Evolutionary conservation across 148 eudicot species (phyloP), one percentile per base, ranked within the genome.

Genomic region (Limonium bicolor): DNA sequence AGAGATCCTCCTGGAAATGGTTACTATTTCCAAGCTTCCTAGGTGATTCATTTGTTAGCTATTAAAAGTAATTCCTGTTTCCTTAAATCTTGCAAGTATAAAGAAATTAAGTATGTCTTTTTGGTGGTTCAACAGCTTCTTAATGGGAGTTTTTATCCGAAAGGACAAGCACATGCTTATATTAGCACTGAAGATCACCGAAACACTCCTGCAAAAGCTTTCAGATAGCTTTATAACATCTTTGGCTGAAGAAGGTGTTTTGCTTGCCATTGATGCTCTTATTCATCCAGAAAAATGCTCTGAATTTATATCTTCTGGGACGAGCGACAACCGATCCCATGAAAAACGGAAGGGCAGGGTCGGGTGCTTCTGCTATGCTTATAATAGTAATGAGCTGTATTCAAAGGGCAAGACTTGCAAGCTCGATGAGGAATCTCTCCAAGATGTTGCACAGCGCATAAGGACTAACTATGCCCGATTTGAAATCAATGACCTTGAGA

Each of bases 201-300:
- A 84, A 53, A 66, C 73, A 7, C 37, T 84, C 62, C 66, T 90
- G 64, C 68, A 75, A 39, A 90, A 90, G 71, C 84, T 70, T 58
- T 62, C 84, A 16, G 65, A 67, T 60, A 39, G 50, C 30, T 59
- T 77, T 54, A 64, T 83, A 62, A 59, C 55, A 32, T 69, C 82
- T 62, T 90, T 90, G 47, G 41, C 65, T 6, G 84, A 84, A 51
- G 97, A 90, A 73, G 97, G 97, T 10, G 87, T 90, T 53, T 63
- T 75, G 50, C 84, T 74, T 62, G 69, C 93, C n/a, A 59, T 90
- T 34, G 69, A 80, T 55, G 68, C 74, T 23, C 72, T 83, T 43
- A 56, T 70, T 54, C 47, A 55, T 27, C 76, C 83, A 36, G 76
- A 79, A 7, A 70, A 57, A 50, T 50, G 73, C 56, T 76, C 74